Conservation (phyloP, 2,329 filamentous ascomycete species). For the Kalmusia sp. region DNA sequence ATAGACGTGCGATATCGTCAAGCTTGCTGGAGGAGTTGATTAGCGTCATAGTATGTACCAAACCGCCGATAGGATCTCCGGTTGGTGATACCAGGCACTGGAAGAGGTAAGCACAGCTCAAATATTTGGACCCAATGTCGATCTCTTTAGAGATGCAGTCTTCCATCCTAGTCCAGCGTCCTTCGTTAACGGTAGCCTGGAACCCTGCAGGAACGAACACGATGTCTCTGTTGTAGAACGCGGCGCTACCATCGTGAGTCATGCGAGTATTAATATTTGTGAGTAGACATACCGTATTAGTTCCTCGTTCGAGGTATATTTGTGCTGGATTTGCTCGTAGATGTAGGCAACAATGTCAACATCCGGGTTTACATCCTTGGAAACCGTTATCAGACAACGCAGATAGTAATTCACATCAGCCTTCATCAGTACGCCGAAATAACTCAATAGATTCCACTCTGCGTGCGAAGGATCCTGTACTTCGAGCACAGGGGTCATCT, state of each 20-base stretch:
- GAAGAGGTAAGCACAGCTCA: not conserved
- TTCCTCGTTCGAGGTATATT: not conserved
- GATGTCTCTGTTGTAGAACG: not conserved
- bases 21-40: constrained; percentile 1
- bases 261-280: not conserved
- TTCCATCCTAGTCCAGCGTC: not conserved
- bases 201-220: not conserved
- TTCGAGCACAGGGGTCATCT: not conserved
- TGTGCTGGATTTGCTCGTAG: not conserved
- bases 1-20: constrained; percentile 1
- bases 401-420: not conserved
- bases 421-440: not conserved
- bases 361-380: not conserved
- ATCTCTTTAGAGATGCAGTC: not conserved
- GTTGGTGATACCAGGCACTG: not conserved
- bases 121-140: not conserved
- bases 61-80: constrained; percentile 1
- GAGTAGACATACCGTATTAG: not conserved
- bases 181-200: not conserved
- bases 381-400: not conserved
- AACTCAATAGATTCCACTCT: not conserved
- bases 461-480: not conserved
- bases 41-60: not conserved
- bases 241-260: not conserved
- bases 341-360: not conserved